Evolutionary conservation across 2,329 filamentous ascomycete species (phyloP).

Genomic region (Septoria petroselini): DNA sequence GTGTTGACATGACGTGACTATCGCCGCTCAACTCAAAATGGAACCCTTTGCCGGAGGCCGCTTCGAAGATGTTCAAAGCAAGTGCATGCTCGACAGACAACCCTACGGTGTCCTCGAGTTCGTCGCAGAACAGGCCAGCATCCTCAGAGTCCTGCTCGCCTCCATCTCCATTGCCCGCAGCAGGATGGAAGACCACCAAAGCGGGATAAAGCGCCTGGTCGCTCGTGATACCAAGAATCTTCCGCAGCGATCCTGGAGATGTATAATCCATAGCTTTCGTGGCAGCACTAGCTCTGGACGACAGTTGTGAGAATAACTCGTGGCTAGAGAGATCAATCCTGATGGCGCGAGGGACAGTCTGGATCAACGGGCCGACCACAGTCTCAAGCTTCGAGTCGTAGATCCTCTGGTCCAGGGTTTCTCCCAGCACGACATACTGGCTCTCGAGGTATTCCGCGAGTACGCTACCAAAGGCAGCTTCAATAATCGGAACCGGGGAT

Average conservation of each 20-base stretch:
- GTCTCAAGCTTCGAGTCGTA: slow-evolving; percentile 13
- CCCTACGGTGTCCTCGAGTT: slow-evolving; percentile 10
- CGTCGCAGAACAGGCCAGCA: slow-evolving; percentile 4
- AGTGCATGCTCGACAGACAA: slow-evolving; percentile 15
- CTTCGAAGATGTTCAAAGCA: slow-evolving; percentile 16
- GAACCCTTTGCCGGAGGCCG: not conserved
- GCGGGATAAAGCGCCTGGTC: slow-evolving; percentile 13
- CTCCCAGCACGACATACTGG: slow-evolving; percentile 14
- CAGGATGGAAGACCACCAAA: slow-evolving; percentile 7
- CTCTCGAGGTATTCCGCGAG: slow-evolving; percentile 14
- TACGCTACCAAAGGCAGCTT: not conserved
- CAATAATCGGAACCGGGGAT: not conserved
- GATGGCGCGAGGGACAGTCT: slow-evolving; percentile 11
- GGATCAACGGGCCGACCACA: slow-evolving; percentile 13
- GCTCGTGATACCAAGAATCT: slow-evolving; percentile 5
- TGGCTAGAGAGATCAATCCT: not conserved
- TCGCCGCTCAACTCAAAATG: slow-evolving; percentile 5
- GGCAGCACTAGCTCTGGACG: slow-evolving; percentile 6
- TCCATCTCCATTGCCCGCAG: not conserved
- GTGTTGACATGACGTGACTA: slow-evolving; percentile 1
- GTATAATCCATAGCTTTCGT: not conserved
- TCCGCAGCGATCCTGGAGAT: slow-evolving; percentile 4
- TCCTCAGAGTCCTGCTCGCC: no score
- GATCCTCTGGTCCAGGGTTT: slow-evolving; percentile 14
- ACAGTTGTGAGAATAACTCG: not conserved